Evolutionary conservation across 345 rosid genomes (phyloP).

Genomic region (Citrus australasica): DNA sequence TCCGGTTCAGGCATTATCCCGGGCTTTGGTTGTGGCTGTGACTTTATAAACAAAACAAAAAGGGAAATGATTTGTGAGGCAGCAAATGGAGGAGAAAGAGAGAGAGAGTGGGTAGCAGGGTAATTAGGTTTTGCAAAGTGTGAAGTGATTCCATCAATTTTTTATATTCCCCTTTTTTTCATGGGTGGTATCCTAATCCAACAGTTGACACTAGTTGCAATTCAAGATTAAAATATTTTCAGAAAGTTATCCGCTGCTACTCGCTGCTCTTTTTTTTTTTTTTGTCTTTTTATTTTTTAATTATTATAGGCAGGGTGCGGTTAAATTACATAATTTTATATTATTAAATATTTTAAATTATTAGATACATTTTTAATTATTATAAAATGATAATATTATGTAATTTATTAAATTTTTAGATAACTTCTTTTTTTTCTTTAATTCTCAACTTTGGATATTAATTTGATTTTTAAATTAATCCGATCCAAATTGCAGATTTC

Average conservation of each 20-base stretch:
- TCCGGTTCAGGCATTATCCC: constrained; percentile 54
- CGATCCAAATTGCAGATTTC: too few species aligned
- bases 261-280: not conserved
- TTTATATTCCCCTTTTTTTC: not conserved
- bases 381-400: too few species aligned
- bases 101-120: constrained; percentile 9
- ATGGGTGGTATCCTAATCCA: constrained; percentile 17
- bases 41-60: too few species aligned
- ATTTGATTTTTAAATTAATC: too few species aligned
- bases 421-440: too few species aligned
- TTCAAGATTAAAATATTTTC: not conserved
- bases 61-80: not conserved
- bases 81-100: constrained; percentile 12
- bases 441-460: too few species aligned
- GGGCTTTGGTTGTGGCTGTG: not conserved
- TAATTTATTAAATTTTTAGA: too few species aligned
- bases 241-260: constrained; percentile 33
- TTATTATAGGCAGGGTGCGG: too few species aligned
- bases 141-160: constrained; percentile 20
- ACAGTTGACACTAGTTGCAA: constrained; percentile 19
- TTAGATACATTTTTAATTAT: too few species aligned
- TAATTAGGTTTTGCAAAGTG: constrained; percentile 13
- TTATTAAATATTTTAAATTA: too few species aligned
- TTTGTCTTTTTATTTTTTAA: too few species aligned
- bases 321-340: too few species aligned